Evolutionary conservation across 495 filamentous ascomycete genomes (phyloP), one percentile per base, ranked within the genome.

Genomic region (Aspergillus saccharolyticus): DNA sequence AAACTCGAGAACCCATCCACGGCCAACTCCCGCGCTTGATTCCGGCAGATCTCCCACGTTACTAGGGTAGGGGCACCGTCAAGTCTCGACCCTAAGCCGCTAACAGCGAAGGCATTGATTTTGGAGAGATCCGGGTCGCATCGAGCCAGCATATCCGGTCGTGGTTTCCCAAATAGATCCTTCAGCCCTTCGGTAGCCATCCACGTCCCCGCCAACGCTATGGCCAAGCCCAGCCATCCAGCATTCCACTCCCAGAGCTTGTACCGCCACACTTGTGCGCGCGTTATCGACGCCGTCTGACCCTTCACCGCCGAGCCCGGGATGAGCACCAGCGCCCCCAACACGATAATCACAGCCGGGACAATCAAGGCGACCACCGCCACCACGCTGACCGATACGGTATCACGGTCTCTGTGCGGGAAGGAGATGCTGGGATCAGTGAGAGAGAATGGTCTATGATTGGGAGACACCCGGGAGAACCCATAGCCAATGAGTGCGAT

Each of bases 231-330:
- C 65, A 88, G 73, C 80, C 82, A 83, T 15, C 80, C 85, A 2
- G 75, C 80, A 59, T 87, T 84, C 77, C 79, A 83, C 62, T 85
- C 85, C 82, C 86, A 89, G 0, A 84, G 44, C 64, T 81, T 84
- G 19, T 74, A 62, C 48, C 65, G 61, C 74, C 70, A 76, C 4
- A 74, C 56, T 24, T 71, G 62, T n/a, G 68, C 52, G 43, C 50
- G 58, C 3, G 77, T 12, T 12, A 15, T 12, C 10, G 10, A 6
- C 33, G 33, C 14, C 12, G 33, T 39, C 33, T 39, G 33, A 12
- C 10, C 14, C 59, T 39, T 55, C 61, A 60, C 66, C 2, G 64
- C 63, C 7, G 74, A 74, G 4, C 78, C 77, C 2, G 81, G 80
- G 1, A 81, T 70, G 47, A 85, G 59, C 16, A 83, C 47, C 10